Percentiles rank a stretch among this genome's conserved stretches.
Conservation (phyloP, 257 asterid genomes). For the Gentiana dahurica region DNA sequence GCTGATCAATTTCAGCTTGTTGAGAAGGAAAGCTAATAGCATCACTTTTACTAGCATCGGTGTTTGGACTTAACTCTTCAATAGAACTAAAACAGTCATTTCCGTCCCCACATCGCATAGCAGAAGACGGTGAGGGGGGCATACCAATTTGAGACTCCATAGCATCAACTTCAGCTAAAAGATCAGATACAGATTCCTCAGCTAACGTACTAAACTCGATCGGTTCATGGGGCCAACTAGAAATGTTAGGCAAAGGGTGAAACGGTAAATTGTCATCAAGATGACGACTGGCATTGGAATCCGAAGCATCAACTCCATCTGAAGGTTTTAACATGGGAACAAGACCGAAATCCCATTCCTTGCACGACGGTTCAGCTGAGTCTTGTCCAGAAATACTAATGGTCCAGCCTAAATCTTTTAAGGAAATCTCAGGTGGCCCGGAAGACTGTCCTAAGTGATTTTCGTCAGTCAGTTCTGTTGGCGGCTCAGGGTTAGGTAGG, state of each 20-base stretch:
- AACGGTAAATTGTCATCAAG: conserved; percentile 21
- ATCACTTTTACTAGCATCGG: conserved; percentile 35
- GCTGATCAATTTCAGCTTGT: conserved; percentile 9
- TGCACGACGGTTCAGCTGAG: conserved; percentile 17
- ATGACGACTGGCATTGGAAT: conserved; percentile 12
- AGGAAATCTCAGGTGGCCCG: conserved; percentile 27
- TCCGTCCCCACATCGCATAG: conserved; percentile 23
- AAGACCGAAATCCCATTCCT: conserved; percentile 31
- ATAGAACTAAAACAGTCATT: conserved; percentile 36
- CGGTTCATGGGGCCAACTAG: conserved; percentile 30
- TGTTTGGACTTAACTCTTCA: conserved; percentile 31
- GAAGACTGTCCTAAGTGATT: conserved; percentile 23
- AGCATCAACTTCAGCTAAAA: conserved; percentile 44
- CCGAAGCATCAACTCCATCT: conserved; percentile 22
- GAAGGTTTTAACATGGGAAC: conserved; percentile 25
- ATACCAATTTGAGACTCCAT: conserved; percentile 39
- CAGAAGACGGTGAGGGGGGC: conserved; percentile 38
- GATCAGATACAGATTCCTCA: conserved; percentile 46
- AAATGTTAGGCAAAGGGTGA: conserved; percentile 19
- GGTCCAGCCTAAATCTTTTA: conserved; percentile 41
- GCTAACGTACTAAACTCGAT: conserved; percentile 39
- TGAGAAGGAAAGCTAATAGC: conserved; percentile 21
- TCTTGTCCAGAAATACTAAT: conserved; percentile 19
- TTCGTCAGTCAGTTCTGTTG: conserved; percentile 24
- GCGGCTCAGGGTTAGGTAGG: conserved; percentile 19